phyloP scores from a whole-genome alignment of 257 asterid genomes.

The Solanum clarkiae region DNA sequence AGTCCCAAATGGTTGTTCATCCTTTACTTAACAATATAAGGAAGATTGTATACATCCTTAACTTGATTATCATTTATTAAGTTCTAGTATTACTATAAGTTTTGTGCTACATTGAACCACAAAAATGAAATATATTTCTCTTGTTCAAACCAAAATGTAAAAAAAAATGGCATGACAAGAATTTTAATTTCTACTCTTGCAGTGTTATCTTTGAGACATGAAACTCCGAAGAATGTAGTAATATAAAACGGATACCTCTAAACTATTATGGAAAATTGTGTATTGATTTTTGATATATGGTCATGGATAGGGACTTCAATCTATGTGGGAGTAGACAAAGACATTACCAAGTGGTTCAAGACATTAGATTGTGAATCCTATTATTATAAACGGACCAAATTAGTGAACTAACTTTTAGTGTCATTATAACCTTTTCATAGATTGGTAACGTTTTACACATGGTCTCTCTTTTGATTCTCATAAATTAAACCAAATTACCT shows the following conservation, averaged over 20 bases:
- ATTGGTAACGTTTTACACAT: not conserved
- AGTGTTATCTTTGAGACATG: not conserved
- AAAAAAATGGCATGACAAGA: no score
- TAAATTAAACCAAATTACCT: not conserved
- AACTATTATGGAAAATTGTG: not conserved
- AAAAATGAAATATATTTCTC: not conserved
- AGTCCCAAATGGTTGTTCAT: no score
- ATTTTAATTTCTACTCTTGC: not conserved
- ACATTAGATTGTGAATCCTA: not conserved
- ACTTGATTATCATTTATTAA: not conserved
- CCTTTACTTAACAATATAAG: no score
- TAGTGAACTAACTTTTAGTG: not conserved
- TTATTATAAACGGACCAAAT: not conserved
- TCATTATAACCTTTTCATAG: not conserved
- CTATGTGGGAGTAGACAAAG: not conserved
- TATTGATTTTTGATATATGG: not conserved
- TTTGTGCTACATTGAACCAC: not conserved
- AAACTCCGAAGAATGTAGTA: not conserved
- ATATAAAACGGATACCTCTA: not conserved
- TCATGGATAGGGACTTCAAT: not conserved
- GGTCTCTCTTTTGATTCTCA: not conserved
- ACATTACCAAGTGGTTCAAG: not conserved
- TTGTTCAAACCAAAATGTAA: not conserved
- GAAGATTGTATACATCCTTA: no score
- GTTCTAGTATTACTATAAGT: not conserved